Evolutionary conservation across 2,329 filamentous ascomycete species (phyloP).

Genomic region (Venturiaceae sp.): DNA sequence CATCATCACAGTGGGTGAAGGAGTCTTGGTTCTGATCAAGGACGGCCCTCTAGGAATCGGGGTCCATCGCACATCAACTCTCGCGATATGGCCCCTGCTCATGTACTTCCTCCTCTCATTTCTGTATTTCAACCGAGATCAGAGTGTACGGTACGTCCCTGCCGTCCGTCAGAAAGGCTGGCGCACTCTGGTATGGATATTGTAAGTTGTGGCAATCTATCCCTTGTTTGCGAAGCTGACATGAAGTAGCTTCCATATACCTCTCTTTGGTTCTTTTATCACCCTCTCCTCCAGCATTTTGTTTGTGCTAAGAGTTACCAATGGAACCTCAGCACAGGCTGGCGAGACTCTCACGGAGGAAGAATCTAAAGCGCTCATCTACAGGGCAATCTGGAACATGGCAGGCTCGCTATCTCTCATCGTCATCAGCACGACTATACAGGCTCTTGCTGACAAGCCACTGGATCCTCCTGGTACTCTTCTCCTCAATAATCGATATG

Average conservation of each 20-base stretch:
- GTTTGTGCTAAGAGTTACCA: background rate
- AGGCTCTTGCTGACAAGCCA: conserved; percentile 10
- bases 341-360: background rate
- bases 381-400: background rate
- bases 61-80: background rate
- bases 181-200: background rate
- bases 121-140: conserved; percentile 6
- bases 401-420: conserved; percentile 1
- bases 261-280: background rate
- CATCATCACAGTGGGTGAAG: conserved; percentile 13
- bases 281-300: background rate
- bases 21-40: conserved; percentile 11
- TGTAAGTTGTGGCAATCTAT: background rate
- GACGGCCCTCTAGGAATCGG: conserved; percentile 9
- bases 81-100: conserved; percentile 5
- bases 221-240: background rate
- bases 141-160: background rate
- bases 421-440: conserved; percentile 3
- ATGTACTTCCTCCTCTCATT: conserved; percentile 4
- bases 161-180: conserved; percentile 3
- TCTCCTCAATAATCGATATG: conserved; percentile 11
- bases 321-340: background rate
- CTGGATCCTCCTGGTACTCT: conserved; percentile 10
- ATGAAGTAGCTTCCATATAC: conserved; percentile 1
- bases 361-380: background rate